Base-by-base conservation (phyloP, 495 filamentous ascomycete genomes). In the Penicillium canescens region DNA sequence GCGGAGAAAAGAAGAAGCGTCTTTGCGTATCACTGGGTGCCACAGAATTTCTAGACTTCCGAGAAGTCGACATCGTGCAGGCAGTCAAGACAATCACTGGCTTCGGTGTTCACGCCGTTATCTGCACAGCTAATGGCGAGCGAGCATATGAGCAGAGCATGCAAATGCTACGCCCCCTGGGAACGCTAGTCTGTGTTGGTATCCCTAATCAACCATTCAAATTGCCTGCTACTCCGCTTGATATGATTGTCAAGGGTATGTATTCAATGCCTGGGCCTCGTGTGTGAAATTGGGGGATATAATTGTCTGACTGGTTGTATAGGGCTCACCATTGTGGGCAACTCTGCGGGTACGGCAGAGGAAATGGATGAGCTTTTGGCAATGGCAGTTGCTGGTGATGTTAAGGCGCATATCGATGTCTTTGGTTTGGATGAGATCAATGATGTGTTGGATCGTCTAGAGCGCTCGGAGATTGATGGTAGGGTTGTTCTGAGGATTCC, bases 181-280 rank as follows among this genome's bases (percentile, higher is more conserved):
- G 72, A 3, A 73, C 69, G 2, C 57, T 76, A 9, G 75, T 77
- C 12, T 78, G 75, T 40, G 73, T 77, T 4, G 75, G 75, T 18
- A 74, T 77, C 18, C 74, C 74, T 4, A 69, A 59, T 56, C 47
- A 60, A 5, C 66, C 70, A 9, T 76, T 76, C 46, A 56, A 50
- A 11, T 41, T 74, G 11, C 72, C 73, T 7, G 69, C 67, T 11
- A 71, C 70, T 4, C 75, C 75, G 24, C 69, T 78, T 40, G 75
- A 76, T 34, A 72, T 78, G 72, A 71, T 76, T 52, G 66, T 73
- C 9, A 71, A 69, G 50, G 69, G 72, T 65, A 42, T 31, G 60
- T 31, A 3, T 20, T 16, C 7, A 6, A 24, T 20, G 34, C 14
- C n/a, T 20, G 11, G 48, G n/a, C 2, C 10, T 18, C 11, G 0